Evolutionary conservation across 148 eudicot genomes (phyloP).

Genomic region (Chenopodium suecicum): DNA sequence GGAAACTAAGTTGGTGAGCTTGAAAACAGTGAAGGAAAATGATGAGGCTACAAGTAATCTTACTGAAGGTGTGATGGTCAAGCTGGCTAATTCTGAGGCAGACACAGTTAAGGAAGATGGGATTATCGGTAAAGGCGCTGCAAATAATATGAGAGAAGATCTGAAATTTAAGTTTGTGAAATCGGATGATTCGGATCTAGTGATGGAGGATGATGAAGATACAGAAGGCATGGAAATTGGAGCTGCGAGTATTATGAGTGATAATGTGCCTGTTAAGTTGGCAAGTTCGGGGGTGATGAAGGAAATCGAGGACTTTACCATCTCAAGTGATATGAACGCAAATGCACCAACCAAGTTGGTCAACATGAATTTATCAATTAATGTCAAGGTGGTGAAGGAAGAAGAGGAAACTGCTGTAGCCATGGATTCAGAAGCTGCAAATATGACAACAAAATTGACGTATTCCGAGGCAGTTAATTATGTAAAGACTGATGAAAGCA

Average conservation of each 20-base stretch:
- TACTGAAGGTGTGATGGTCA: neutral
- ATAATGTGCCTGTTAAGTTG: neutral
- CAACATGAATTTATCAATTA: no score
- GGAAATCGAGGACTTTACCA: neutral
- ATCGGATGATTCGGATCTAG: neutral
- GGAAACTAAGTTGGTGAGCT: neutral
- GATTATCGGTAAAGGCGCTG: neutral
- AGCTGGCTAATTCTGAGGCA: neutral
- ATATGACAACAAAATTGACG: neutral
- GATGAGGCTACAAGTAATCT: neutral
- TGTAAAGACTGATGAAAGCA: neutral
- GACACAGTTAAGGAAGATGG: neutral
- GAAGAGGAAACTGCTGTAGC: neutral
- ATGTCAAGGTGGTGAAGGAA: neutral
- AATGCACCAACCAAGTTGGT: neutral
- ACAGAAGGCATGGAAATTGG: neutral
- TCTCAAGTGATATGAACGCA: neutral
- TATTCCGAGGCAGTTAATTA: neutral
- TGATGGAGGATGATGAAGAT: neutral
- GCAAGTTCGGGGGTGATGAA: neutral
- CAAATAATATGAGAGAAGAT: constrained; percentile 2
- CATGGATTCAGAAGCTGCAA: constrained; percentile 1
- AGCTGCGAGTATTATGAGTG: neutral
- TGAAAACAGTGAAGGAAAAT: neutral
- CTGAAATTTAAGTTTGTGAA: neutral